Evolutionary conservation across 2,329 filamentous ascomycete species (phyloP).

Genomic region (Ophiostoma australiae): DNA sequence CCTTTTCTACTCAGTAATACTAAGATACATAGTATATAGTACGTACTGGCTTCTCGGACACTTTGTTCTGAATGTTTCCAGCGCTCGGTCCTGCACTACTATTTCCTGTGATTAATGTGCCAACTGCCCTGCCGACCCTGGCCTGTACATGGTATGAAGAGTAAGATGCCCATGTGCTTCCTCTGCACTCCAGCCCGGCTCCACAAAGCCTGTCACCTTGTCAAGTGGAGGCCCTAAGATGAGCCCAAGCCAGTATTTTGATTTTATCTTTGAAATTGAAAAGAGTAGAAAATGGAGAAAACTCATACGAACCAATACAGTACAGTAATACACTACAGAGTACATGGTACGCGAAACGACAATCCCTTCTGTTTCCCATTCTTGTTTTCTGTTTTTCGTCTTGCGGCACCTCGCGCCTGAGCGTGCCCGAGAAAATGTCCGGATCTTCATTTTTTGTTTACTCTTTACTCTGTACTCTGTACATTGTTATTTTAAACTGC

Average conservation of each 20-base stretch:
- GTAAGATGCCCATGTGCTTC: background rate
- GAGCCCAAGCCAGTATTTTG: background rate
- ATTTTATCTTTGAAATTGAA: background rate
- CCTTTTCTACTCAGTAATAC: too few species aligned
- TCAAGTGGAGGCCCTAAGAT: slow-evolving; percentile 9
- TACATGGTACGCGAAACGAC: background rate
- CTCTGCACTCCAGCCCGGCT: background rate
- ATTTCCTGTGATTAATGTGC: background rate
- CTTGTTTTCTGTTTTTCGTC: background rate
- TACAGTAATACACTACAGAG: too few species aligned
- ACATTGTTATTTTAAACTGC: background rate
- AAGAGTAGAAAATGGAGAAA: too few species aligned
- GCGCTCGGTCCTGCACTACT: background rate
- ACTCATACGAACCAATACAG: too few species aligned
- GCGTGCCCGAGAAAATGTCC: background rate
- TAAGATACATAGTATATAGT: too few species aligned
- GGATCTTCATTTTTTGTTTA: background rate
- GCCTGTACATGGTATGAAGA: background rate
- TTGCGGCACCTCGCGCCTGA: slow-evolving; percentile 4
- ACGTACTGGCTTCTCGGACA: background rate
- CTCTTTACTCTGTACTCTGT: background rate
- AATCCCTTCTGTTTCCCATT: background rate
- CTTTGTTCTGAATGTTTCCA: background rate
- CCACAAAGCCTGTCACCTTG: slow-evolving; percentile 7
- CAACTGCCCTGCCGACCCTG: background rate